Evolutionary conservation across 1,139 yeast genomes (phyloP).

Genomic region (Saccharomyces hybrid): DNA sequence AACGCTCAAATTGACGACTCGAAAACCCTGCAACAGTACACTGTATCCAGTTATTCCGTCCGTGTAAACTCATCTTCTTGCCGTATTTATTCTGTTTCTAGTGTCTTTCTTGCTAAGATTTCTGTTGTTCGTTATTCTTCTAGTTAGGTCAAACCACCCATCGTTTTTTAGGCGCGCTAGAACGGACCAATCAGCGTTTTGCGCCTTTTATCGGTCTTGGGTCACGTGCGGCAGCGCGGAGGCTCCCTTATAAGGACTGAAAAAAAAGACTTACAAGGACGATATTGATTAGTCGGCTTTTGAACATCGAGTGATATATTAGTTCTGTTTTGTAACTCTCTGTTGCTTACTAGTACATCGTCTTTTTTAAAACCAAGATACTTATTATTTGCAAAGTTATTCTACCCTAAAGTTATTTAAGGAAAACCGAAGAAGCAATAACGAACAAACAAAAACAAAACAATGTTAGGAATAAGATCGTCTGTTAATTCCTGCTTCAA

Average conservation of each 20-base stretch:
- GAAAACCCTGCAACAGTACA: background rate
- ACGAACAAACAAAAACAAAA: background rate
- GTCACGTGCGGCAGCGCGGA: slow-evolving; percentile 1
- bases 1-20: background rate
- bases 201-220: background rate
- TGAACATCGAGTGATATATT: background rate
- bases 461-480: slow-evolving; percentile 18
- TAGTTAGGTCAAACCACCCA: background rate
- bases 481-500: slow-evolving; percentile 14
- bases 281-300: background rate
- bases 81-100: background rate
- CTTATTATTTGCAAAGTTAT: background rate
- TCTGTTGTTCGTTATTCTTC: background rate
- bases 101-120: background rate
- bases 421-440: background rate
- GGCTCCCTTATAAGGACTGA: slow-evolving; percentile 1
- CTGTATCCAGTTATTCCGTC: background rate
- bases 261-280: background rate
- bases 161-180: background rate
- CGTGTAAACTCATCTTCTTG: background rate
- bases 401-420: background rate
- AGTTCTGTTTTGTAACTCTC: background rate
- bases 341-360: background rate
- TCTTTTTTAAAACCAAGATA: background rate
- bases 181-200: slow-evolving; percentile 1